These are phyloP conservation scores for Brettanomyces sp. DNA, from an alignment of 805 yeast genomes.

Conservation along the genomic window DNA sequence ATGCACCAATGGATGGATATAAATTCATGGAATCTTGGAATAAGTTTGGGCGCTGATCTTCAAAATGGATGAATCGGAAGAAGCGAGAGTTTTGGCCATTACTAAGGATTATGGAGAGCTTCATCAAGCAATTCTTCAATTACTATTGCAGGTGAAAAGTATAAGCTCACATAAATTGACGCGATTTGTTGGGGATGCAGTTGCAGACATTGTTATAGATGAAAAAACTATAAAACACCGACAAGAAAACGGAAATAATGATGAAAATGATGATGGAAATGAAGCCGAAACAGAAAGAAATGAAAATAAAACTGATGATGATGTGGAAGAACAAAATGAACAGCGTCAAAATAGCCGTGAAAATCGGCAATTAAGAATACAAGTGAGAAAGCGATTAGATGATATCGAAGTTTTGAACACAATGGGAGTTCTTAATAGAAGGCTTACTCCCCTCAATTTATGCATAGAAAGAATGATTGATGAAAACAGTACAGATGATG, in stretches of 20 bases:
- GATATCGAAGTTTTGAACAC: no score
- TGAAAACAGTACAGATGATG: background rate
- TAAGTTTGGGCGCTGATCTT: no score
- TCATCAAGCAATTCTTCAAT: slow-evolving; percentile 1
- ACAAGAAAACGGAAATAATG: no score
- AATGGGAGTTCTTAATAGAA: background rate
- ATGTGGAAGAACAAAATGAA: background rate
- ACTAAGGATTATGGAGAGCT: background rate
- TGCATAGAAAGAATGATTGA: background rate
- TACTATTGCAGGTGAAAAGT: background rate
- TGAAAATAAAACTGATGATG: background rate
- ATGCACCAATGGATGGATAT: no score
- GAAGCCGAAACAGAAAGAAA: no score
- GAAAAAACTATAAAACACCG: background rate
- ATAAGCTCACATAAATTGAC: background rate
- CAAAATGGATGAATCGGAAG: no score
- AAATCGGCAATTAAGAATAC: no score
- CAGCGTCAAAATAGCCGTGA: background rate
- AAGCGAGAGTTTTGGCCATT: no score
- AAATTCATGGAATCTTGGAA: no score
- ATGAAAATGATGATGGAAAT: no score
- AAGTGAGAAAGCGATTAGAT: no score
- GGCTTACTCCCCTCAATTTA: background rate
- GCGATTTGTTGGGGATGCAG: background rate
- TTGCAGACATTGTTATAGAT: background rate